Base-by-base conservation (phyloP, 345 rosid genomes). In the Eucalyptus dawsonii region DNA sequence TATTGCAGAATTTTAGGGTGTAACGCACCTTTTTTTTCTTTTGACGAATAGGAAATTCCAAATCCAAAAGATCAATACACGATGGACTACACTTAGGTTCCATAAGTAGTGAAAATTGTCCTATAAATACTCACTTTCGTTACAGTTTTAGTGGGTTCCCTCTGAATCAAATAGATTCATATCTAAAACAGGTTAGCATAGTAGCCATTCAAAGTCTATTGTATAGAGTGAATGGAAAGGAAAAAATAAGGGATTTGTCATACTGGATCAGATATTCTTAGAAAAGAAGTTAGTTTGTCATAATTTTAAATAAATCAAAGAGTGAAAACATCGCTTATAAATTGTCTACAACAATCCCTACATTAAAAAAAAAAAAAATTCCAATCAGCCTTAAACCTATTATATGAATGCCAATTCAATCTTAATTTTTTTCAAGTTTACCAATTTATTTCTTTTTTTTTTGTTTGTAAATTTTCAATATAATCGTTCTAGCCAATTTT, bases 391-490 rank as follows among this genome's bases (percentile, higher is more conserved):
- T 53, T 37, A 17, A 69, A 69, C 4, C 4, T 17, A 34, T 34
- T 16, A 11, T n/a, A 34, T 0, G 2, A 0, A 19, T 69, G 4
- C 2, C 12, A 16, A 69, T 69, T 34, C 14, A 34, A 10, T 17
- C 3, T 31, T n/a, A 69, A 34, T 53, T 16, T 16, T 34, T 69
- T 69, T 34, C 7, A 69, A 69, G 6, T 34, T 69, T 19, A 11
- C 19, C 14, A 69, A 69, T n/a, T 34, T 34, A 13, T 3, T 69
- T 17, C 3, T 17, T 19, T 6, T 50, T 50, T 50, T 3, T 7
- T 65, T 9, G n/a, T 17, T 53, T 3, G 25, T 2, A 34, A 34
- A 34, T 3, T 69, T 34, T 69, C 44, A 69, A 34, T n/a, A 69
- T 34, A 72, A 3, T 67, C 9, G 2, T 14, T 62, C 1, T 7